These are phyloP conservation scores for Pyracantha coccinea DNA, from an alignment of 331 rosid species.

Conservation along the genomic window DNA sequence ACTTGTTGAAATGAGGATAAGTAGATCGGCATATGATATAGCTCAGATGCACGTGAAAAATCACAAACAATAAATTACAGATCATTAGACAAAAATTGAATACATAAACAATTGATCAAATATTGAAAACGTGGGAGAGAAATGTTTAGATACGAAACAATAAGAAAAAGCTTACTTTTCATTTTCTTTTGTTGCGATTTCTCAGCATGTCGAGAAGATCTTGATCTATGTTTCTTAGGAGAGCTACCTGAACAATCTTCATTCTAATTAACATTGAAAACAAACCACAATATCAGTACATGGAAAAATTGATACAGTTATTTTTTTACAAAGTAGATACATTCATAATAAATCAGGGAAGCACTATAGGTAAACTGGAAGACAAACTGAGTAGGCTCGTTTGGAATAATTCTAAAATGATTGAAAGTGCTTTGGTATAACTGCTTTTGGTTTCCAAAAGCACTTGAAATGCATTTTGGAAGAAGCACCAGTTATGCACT, in stretches of 20 bases:
- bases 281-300: slow-evolving; percentile 4
- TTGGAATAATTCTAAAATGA: neutral
- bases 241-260: slow-evolving; percentile 29
- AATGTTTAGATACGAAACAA: neutral
- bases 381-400: too few species aligned
- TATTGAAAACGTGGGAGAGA: neutral
- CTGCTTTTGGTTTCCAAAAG: too few species aligned
- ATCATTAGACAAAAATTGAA: neutral
- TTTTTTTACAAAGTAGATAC: neutral
- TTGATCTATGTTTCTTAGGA: slow-evolving; percentile 40
- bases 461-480: too few species aligned
- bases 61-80: neutral
- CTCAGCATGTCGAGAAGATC: slow-evolving; percentile 31
- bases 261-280: slow-evolving; percentile 25
- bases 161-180: slow-evolving; percentile 42
- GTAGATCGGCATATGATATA: neutral
- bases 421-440: neutral
- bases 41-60: neutral
- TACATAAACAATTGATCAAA: neutral
- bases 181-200: slow-evolving; percentile 44
- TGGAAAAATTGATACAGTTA: neutral
- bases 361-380: too few species aligned
- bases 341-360: too few species aligned
- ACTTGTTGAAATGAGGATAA: neutral
- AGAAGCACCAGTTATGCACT: too few species aligned